Percentiles rank a stretch among this genome's conserved stretches.
Evolutionary conservation across 1,284 basidiomycete genomes (phyloP).

Genomic region (Peniophora sp.): DNA sequence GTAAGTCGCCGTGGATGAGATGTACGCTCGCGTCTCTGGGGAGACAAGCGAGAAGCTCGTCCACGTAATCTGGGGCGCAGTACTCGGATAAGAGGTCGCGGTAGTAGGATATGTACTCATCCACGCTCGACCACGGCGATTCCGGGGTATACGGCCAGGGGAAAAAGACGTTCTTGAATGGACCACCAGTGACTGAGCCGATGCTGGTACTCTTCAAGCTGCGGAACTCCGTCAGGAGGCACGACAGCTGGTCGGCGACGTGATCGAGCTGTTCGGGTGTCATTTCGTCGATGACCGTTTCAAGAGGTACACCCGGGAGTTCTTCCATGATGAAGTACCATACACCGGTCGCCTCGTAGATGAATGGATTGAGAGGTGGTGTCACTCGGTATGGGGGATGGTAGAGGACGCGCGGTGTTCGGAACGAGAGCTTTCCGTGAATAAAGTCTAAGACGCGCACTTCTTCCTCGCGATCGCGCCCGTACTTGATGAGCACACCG

Average conservation of each 20-base stretch:
- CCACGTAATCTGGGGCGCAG: conserved; percentile 7
- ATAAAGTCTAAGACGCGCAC: background rate
- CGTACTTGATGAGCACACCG: conserved; percentile 5
- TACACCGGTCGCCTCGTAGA: background rate
- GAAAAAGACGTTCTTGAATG: background rate
- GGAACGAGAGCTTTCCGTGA: conserved; percentile 1
- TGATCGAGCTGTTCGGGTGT: conserved; percentile 12
- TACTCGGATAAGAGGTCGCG: background rate
- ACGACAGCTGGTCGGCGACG: conserved; percentile 13
- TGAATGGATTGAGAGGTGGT: background rate
- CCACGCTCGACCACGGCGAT: conserved; percentile 2
- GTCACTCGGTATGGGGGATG: background rate
- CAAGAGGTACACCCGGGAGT: conserved; percentile 13
- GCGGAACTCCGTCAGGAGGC: conserved; percentile 5
- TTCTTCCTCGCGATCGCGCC: conserved; percentile 3
- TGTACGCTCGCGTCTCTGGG: conserved; percentile 12
- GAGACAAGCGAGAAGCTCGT: conserved; percentile 11
- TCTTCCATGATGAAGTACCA: conserved; percentile 13
- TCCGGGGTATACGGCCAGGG: background rate
- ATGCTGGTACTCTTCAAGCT: background rate
- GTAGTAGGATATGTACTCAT: conserved; percentile 1
- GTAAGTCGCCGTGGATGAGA: conserved; percentile 20
- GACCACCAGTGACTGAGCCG: conserved; percentile 3
- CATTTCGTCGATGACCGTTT: conserved; percentile 12
- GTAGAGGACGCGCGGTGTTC: conserved; percentile 2